Evolutionary conservation across 2,329 filamentous ascomycete genomes (phyloP), one percentile per base, ranked within the genome.

Genomic region (Claviceps paspali): DNA sequence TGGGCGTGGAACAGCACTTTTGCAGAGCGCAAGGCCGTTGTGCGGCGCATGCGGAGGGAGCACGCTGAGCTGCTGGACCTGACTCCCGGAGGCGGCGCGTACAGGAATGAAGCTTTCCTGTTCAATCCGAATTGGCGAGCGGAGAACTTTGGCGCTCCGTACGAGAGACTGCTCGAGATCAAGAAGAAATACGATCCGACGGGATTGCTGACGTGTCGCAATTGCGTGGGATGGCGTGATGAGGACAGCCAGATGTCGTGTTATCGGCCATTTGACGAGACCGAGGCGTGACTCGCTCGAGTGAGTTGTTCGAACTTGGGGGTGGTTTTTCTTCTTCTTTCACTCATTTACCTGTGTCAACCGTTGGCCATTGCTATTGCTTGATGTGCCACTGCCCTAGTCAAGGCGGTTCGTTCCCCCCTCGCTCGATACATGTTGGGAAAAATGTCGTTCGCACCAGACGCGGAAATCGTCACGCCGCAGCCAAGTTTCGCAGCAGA

Each of bases 161-260:
- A 67, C 39, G 42, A 47, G 1, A 41, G 39, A 2, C 44, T 68
- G 17, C 34, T 57, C 15, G 29, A 29, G 2, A 54, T 72, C 29
- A 73, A 73, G 59, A 8, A n/a, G 12, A 29, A 24, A 10, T 38
- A 17, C 15, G 36, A 33, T 33, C 36, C 29, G 9, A 18, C 24
- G 8, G 8, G 29, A n/a, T 19, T 38, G 10, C 10, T 28, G 12
- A 28, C 22, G 7, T 29, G 36, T 27, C 29, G 19, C 23, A 33
- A 33, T 14, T 33, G 36, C 10, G 23, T 38, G 8, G 35, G 36
- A 33, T 38, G 36, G 23, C 22, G 3, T 8, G 36, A 38, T 17
- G 14, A 38, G 21, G 36, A 38, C n/a, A 17, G 23, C 2, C 14
- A 28, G 29, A n/a, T 2, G 5, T 33, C 35, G n/a, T 38, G 35